A percentile compares a stretch with the other conserved stretches of the same genome.
Evolutionary conservation across 2,329 filamentous ascomycete species (phyloP).

Genomic region (Cadophora sp.): DNA sequence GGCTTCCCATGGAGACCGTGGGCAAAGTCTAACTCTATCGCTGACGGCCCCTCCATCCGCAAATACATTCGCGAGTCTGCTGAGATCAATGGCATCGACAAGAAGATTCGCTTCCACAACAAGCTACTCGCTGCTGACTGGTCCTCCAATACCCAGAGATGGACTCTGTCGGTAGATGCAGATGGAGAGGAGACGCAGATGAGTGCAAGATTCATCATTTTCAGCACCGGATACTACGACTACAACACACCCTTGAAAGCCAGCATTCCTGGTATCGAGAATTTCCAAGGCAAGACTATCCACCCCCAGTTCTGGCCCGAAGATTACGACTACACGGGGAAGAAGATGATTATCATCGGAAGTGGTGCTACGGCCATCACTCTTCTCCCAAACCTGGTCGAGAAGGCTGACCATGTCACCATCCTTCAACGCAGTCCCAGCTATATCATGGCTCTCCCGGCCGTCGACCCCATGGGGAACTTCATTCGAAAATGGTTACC

Average conservation of each 20-base stretch:
- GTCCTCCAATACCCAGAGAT: conserved; percentile 59
- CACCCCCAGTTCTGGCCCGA: conserved; percentile 80
- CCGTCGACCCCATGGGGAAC: conserved; percentile 29
- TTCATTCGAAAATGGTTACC: conserved; percentile 49
- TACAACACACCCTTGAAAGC: conserved; percentile 61
- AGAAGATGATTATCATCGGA: conserved; percentile 55
- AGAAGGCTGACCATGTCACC: conserved; percentile 70
- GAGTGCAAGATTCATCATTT: conserved; percentile 57
- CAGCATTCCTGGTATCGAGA: conserved; percentile 63
- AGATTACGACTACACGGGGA: conserved; percentile 67
- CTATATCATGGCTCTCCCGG: conserved; percentile 64
- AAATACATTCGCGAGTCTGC: conserved; percentile 62
- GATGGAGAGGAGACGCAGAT: conserved; percentile 44
- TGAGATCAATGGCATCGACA: conserved; percentile 58
- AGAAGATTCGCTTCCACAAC: conserved; percentile 60
- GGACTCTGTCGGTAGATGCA: conserved; percentile 55
- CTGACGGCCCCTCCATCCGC: conserved; percentile 58
- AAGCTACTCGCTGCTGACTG: conserved; percentile 59
- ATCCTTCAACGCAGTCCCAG: conserved; percentile 83
- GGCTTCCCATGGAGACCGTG: conserved; percentile 76
- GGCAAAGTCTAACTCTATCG: conserved; percentile 59
- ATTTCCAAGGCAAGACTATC: conserved; percentile 64
- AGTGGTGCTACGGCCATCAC: conserved; percentile 80
- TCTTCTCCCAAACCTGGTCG: conserved; percentile 72
- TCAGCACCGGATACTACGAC: conserved; percentile 71